Base-by-base conservation (phyloP, 305 asterid species). In the Caryopteris hybrid region DNA sequence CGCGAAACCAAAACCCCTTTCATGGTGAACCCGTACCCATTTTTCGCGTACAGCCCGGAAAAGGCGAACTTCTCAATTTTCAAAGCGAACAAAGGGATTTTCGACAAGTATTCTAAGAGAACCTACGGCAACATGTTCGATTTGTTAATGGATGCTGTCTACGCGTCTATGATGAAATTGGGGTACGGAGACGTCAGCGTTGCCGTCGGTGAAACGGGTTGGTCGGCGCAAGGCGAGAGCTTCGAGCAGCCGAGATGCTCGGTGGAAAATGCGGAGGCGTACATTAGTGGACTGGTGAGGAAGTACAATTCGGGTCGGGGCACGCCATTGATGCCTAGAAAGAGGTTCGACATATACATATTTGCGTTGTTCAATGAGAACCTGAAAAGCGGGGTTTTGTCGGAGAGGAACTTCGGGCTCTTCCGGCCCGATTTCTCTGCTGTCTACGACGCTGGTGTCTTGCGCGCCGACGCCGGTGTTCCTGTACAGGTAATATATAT, bases 1-100 rank as follows among this genome's bases (percentile, higher is more conserved):
- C 78, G 85, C 0, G 91, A 86, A 2, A 73, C 98, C 0, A 83
- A 81, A 17, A 58, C 90, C 0, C 89, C 96, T 0, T 92, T 92
- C 73, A 88, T 90, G 97, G 96, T 89, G 0, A 89, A 89, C 63
- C 96, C 96, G 5, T 92, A 92, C 74, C 96, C 98, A 4, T 92
- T 82, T 20, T 92, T 92, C 69, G 92, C 87, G 0, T 88, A 76
- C 79, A 62, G 66, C 57, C 87, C 84, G 5, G 75, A 41, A 0
- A 76, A 69, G 21, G 74, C 76, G 11, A 71, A 75, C 21, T 87
- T 85, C 75, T 61, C 83, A 0, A 16, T 84, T 0, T 89, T 89
- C 69, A 59, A 71, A 8, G 70, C 74, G 0, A 81, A 73, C 18
- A 46, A 45, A 3, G 89, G 93, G 0, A 0, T 71, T 0, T 79